These are phyloP conservation scores for Jimgerdemannia lactiflua DNA, from an alignment of 192 early-diverging fungal genomes.

Conservation along the genomic window DNA sequence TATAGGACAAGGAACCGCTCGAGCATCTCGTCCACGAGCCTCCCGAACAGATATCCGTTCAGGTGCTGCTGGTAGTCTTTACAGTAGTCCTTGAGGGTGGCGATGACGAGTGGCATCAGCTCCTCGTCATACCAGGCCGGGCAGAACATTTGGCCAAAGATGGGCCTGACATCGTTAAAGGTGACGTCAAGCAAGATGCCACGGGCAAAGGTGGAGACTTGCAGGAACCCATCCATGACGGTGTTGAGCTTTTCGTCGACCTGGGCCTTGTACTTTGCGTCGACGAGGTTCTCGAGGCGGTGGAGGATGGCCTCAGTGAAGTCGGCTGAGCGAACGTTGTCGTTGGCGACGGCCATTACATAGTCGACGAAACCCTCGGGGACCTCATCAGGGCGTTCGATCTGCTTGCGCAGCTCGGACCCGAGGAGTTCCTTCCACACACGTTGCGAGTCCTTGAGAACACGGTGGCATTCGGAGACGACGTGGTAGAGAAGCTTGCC, in stretches of 20 bases:
- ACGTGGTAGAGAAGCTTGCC: constrained; percentile 91
- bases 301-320: constrained; percentile 78
- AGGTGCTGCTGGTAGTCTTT: constrained; percentile 84
- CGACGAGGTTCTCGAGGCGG: constrained; percentile 55
- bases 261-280: constrained; percentile 56
- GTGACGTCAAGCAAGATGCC: constrained; percentile 81
- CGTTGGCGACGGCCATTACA: constrained; percentile 94
- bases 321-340: constrained; percentile 88
- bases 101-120: constrained; percentile 82
- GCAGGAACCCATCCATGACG: constrained; percentile 89
- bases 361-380: constrained; percentile 92
- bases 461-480: constrained; percentile 69
- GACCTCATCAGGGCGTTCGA: constrained; percentile 71
- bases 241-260: constrained; percentile 63
- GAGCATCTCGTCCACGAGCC: constrained; percentile 82
- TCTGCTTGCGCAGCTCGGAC: constrained; percentile 74
- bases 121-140: constrained; percentile 91
- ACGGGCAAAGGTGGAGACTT: constrained; percentile 72
- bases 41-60: constrained; percentile 86
- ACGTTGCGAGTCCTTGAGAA: constrained; percentile 81
- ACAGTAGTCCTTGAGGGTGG: constrained; percentile 94
- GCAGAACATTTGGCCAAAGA: constrained; percentile 73
- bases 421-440: constrained; percentile 80
- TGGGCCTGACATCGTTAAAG: constrained; percentile 77
- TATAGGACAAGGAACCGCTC: constrained; percentile 83